Percentiles rank a stretch among this genome's conserved stretches.
phyloP scores from a whole-genome alignment of 2,329 filamentous ascomycete genomes.

The Cytospora paraplurivora region DNA sequence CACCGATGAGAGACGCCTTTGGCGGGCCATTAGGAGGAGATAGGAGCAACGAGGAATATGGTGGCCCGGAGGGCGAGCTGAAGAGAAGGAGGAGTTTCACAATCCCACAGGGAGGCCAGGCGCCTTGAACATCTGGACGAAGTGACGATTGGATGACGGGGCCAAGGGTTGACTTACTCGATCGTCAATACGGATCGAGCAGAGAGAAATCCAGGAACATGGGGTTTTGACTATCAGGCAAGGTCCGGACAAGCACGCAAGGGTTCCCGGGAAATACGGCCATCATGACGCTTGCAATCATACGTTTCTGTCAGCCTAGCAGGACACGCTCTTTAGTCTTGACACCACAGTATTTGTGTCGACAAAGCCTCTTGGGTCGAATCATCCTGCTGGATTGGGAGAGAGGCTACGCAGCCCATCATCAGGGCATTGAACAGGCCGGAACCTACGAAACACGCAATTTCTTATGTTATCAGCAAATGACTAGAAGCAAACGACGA shows the following conservation, averaged over 20 bases:
- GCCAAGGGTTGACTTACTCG: background rate
- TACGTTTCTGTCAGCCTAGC: background rate
- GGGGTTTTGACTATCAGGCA: background rate
- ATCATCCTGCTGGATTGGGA: conserved; percentile 27
- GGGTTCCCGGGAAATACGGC: background rate
- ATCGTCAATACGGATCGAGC: background rate
- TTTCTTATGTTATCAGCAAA: conserved; percentile 10
- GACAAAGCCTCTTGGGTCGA: background rate
- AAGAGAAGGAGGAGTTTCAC: conserved; percentile 46
- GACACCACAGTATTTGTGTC: background rate
- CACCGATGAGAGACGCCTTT: conserved; percentile 50
- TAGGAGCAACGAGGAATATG: conserved; percentile 36
- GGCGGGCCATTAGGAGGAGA: conserved; percentile 34
- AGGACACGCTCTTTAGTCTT: background rate
- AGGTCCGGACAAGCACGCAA: background rate
- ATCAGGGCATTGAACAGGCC: conserved; percentile 1
- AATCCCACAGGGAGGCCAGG: conserved; percentile 27
- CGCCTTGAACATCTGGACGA: conserved; percentile 7
- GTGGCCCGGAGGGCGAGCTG: conserved; percentile 34
- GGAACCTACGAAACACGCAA: conserved; percentile 15
- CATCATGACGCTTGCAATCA: background rate
- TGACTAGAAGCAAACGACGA: conserved; percentile 7
- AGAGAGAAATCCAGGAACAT: background rate
- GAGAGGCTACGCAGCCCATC: background rate
- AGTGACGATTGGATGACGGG: background rate